Evolutionary conservation across 768 basidiomycete genomes (phyloP), one percentile per base, ranked within the genome.

Genomic region (Chalciporus sphaerocephalus): DNA sequence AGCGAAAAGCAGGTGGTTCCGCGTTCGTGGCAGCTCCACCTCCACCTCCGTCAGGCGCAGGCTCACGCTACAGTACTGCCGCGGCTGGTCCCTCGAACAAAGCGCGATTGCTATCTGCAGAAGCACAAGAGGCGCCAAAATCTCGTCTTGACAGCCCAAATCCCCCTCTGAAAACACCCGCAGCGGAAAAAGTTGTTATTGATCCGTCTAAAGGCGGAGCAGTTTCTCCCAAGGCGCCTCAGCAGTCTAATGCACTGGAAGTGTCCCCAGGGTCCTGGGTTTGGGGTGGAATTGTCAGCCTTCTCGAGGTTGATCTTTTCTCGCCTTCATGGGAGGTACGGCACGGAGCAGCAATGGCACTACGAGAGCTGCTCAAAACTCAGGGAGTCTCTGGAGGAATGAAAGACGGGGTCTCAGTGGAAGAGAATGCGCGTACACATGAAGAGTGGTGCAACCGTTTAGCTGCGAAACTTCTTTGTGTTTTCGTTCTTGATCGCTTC

Each of bases 401-500:
- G 83, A 75, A 73, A 72, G 88, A 78, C 47, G 75, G 73, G 38
- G 50, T 73, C 16, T 70, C 78, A 3, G 54, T 48, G 43, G 67
- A 72, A 43, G 81, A 83, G 58, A 93, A 93, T 53, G 74, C 75
- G 16, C 63, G 71, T 33, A 74, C 74, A 0, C 91, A 93, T 56
- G 87, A 90, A 64, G 76, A 76, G 55, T 95, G 92, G 92, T 92
- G 89, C 65, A 94, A 94, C 50, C 81, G 85, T 47, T 69, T 98
- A 13, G 86, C 91, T 2, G 81, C 89, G 9, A 86, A 86, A 54
- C 79, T 96, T 40, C 77, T 98, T 2, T 87, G 85, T 55, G 82
- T 98, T 8, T 87, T 98, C 51, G 87, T 95, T 24, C 74, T 97
- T 20, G 96, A 99, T 63, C 83, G 96, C n/a, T 99, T 99, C 57